Evolutionary conservation across 2,329 filamentous ascomycete species (phyloP), one percentile per base, ranked within the genome.

Genomic region (Trichophyton rubrum): DNA sequence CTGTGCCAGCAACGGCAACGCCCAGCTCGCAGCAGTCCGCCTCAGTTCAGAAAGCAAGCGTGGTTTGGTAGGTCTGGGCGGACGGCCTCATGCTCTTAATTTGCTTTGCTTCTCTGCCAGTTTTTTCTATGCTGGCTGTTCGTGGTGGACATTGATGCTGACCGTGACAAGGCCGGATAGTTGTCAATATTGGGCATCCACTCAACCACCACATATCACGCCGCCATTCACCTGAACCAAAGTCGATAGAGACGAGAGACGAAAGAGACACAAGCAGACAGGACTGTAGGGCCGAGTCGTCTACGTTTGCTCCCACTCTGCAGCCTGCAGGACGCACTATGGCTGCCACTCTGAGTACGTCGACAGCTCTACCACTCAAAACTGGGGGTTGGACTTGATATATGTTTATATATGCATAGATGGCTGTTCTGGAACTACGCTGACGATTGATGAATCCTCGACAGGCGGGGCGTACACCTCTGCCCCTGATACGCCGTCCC

Each of bases 401-500:
- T 41, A 41, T 41, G 3, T 40, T 13, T 41, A 41, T 41, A 41
- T 41, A 41, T 41, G 11, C 38, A 30, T 30, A 30, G 5, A 30
- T 30, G 27, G 38, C 15, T n/a, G 38, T 41, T 41, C 11, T 41
- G 38, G 38, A 41, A 13, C 11, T 13, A 20, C 43, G 27, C 27
- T 47, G 43, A 56, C 24, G 51, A 56, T 56, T 38, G 51, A 56
- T 56, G 17, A 56, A 56, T 22, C n/a, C 8, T 47, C 43, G 43
- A 68, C 72, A 79, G 75, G 75, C 70, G 72, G 75, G 71, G 75
- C 74, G 68, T 79, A 78, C 70, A 77, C 77, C 65, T 75, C 77
- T 68, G 74, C 75, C 68, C 75, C 77, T 66, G 90, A 96, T 78
- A 87, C 87, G 62, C 81, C 85, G 65, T 93, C 90, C 62, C 84